Percentiles rank a stretch among this genome's conserved stretches.
Conservation (phyloP, 2,329 filamentous ascomycete genomes). For the Botryosphaeria dothidea region DNA sequence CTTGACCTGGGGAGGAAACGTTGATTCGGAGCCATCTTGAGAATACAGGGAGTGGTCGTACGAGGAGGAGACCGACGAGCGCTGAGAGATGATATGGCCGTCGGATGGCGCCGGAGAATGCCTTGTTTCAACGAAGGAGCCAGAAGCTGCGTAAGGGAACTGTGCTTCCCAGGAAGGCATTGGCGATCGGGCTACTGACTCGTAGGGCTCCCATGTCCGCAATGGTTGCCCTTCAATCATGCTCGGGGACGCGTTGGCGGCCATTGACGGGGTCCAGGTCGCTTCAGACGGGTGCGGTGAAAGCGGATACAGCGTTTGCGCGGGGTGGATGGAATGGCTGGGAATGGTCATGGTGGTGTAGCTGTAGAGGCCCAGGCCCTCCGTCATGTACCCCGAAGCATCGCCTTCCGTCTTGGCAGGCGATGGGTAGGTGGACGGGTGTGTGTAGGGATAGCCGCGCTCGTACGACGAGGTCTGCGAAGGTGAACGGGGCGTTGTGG, state of each 20-base stretch:
- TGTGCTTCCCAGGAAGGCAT: slow-evolving; percentile 5
- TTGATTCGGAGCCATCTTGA: slow-evolving; percentile 31
- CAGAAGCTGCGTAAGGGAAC: not conserved
- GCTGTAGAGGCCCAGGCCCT: slow-evolving; percentile 37
- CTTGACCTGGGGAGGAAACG: slow-evolving; percentile 30
- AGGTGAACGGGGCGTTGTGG: slow-evolving; percentile 11
- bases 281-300: slow-evolving; percentile 37
- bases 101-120: slow-evolving; percentile 18
- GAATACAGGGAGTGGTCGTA: slow-evolving; percentile 37
- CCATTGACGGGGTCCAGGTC: slow-evolving; percentile 31
- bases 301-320: slow-evolving; percentile 30
- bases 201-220: slow-evolving; percentile 7
- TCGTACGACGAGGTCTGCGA: not conserved
- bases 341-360: slow-evolving; percentile 23
- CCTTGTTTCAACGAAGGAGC: not conserved
- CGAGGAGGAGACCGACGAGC: slow-evolving; percentile 35
- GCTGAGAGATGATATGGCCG: slow-evolving; percentile 28
- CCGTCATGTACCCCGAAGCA: slow-evolving; percentile 28
- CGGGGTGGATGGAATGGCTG: slow-evolving; percentile 18
- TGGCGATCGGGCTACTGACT: not conserved
- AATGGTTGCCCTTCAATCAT: slow-evolving; percentile 25
- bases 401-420: slow-evolving; percentile 34
- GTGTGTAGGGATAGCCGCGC: slow-evolving; percentile 21
- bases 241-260: slow-evolving; percentile 31
- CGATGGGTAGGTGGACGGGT: slow-evolving; percentile 37